Conservation (phyloP, 441 rosid species). For the Hypseocharis bilobata region DNA sequence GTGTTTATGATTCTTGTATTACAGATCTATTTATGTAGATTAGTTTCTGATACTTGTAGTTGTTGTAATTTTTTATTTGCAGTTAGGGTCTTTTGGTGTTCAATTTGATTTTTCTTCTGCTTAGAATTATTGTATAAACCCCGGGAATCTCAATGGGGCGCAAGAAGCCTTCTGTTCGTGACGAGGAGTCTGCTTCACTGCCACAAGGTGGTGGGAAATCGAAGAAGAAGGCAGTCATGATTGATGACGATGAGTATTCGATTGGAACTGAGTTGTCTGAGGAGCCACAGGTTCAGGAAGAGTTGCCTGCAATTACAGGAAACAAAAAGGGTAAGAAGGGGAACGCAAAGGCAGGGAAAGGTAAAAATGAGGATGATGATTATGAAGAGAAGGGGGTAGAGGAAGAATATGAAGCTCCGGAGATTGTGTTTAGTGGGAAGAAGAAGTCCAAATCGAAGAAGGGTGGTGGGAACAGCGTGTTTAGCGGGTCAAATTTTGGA, state of each 20-base stretch:
- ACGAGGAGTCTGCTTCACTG: slow-evolving; percentile 35
- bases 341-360: slow-evolving; percentile 26
- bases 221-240: slow-evolving; percentile 54
- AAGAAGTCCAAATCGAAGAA: slow-evolving; percentile 54
- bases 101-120: background rate
- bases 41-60: background rate
- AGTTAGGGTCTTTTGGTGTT: background rate
- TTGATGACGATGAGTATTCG: slow-evolving; percentile 79
- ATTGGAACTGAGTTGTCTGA: slow-evolving; percentile 49
- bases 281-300: slow-evolving; percentile 41
- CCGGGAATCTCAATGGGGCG: slow-evolving; percentile 41
- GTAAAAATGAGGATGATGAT: slow-evolving; percentile 33
- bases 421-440: slow-evolving; percentile 42
- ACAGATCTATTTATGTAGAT: background rate
- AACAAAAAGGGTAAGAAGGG: slow-evolving; percentile 68
- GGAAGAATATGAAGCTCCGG: slow-evolving; percentile 35
- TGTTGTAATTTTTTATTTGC: background rate
- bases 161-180: slow-evolving; percentile 56
- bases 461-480: slow-evolving; percentile 27
- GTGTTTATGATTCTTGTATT: background rate
- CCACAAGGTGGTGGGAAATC: slow-evolving; percentile 50
- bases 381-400: slow-evolving; percentile 19
- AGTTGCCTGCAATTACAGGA: slow-evolving; percentile 32
- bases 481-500: slow-evolving; percentile 40
- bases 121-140: slow-evolving; percentile 15